Evolutionary conservation across 306 rosid species (phyloP).

Genomic region (Cyamopsis tetragonoloba): DNA sequence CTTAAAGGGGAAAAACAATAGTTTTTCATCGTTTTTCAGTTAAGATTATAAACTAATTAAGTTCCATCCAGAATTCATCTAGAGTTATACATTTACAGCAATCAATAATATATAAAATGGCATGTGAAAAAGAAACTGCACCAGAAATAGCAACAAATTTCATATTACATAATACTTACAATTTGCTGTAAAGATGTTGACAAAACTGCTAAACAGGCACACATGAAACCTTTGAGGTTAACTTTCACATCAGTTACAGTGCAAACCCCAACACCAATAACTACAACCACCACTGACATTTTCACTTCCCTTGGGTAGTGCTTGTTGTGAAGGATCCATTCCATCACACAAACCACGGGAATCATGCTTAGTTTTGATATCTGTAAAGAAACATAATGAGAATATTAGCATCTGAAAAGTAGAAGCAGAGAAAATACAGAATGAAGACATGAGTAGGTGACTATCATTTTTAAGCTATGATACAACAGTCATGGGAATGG

Average conservation of each 20-base stretch:
- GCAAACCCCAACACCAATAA: constrained; percentile 90
- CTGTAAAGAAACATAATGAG: constrained; percentile 32
- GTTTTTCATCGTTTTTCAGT: too few relatives aligned
- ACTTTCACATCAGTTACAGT: constrained; percentile 91
- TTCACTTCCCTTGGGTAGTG: constrained; percentile 81
- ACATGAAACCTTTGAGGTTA: constrained; percentile 74
- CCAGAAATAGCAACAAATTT: constrained; percentile 1
- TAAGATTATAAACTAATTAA: constrained; percentile 7
- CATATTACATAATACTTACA: constrained; percentile 47
- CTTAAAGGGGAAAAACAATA: constrained; percentile 1
- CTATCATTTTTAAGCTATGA: background rate
- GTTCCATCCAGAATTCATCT: background rate
- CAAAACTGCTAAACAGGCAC: constrained; percentile 68
- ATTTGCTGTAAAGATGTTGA: constrained; percentile 94
- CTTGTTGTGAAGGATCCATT: constrained; percentile 84
- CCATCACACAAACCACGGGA: constrained; percentile 96
- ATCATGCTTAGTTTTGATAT: constrained; percentile 96
- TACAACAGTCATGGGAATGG: background rate
- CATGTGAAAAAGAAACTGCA: background rate
- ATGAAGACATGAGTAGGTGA: background rate
- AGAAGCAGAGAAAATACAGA: background rate
- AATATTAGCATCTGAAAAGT: constrained; percentile 1
- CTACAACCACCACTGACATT: constrained; percentile 68
- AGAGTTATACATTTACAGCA: background rate
- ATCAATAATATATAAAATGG: constrained; percentile 13